Conservation (phyloP, 2,329 filamentous ascomycete genomes). For the Monosporascus sp. region DNA sequence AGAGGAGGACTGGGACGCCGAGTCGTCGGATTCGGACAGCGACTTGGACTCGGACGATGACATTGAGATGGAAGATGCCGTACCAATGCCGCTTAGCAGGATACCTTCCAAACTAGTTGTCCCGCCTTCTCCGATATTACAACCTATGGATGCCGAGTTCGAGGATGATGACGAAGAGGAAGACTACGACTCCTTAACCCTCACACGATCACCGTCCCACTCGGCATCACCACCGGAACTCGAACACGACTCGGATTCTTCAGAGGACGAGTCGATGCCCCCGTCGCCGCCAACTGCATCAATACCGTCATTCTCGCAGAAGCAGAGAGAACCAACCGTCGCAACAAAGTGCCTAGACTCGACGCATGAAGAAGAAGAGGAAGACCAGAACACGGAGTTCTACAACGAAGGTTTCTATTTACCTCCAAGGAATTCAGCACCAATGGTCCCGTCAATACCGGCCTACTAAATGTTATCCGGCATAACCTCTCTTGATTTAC, state of each 20-base stretch:
- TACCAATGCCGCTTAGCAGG: constrained; percentile 35
- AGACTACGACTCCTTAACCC: constrained; percentile 58
- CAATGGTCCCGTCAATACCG: constrained; percentile 50
- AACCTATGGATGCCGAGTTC: constrained; percentile 31
- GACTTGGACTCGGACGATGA: constrained; percentile 51
- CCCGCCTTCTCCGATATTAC: constrained; percentile 27
- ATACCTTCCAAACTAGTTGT: constrained; percentile 31
- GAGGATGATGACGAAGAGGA: constrained; percentile 40
- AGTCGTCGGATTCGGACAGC: constrained; percentile 53
- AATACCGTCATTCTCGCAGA: constrained; percentile 55
- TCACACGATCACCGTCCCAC: constrained; percentile 65
- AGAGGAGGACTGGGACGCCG: constrained; percentile 65
- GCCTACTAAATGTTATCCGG: constrained; percentile 43
- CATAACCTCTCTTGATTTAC: constrained; percentile 25
- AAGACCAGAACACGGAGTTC: constrained; percentile 31
- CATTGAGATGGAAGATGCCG: constrained; percentile 47
- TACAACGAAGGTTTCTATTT: constrained; percentile 51
- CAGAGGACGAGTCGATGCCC: constrained; percentile 69
- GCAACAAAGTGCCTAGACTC: constrained; percentile 26
- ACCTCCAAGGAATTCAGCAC: constrained; percentile 43
- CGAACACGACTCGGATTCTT: constrained; percentile 62
- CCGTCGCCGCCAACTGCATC: constrained; percentile 58
- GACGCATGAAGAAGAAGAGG: constrained; percentile 34
- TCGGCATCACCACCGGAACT: constrained; percentile 64
- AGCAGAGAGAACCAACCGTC: constrained; percentile 40